phyloP scores from a whole-genome alignment of 192 early-diverging fungal species.

The Backusella morwellensis region DNA sequence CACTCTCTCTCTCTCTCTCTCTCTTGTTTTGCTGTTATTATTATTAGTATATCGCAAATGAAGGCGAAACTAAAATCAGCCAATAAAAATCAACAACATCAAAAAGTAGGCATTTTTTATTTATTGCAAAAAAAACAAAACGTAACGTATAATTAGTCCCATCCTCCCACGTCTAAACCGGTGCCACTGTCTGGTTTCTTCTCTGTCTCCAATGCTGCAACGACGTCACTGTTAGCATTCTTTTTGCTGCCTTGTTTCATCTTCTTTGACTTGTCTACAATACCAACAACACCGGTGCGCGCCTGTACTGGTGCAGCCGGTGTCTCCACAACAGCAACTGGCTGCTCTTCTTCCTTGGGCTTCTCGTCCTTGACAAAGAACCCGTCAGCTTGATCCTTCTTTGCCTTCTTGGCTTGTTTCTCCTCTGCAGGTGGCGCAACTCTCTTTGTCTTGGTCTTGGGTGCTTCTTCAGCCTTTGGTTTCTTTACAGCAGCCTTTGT shows the following conservation, averaged over 20 bases:
- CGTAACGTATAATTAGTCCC: constrained; percentile 15
- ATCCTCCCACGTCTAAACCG: constrained; percentile 23
- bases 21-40: not conserved
- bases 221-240: constrained; percentile 10
- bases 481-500: constrained; percentile 21
- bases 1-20: too few relatives aligned
- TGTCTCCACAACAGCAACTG: not conserved
- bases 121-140: not conserved
- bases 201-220: constrained; percentile 14
- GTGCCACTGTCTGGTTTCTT: constrained; percentile 14
- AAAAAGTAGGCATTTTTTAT: not conserved
- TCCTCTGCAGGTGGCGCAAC: constrained; percentile 15
- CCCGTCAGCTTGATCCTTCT: constrained; percentile 33
- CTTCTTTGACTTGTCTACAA: constrained; percentile 27
- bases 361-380: constrained; percentile 37
- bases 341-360: constrained; percentile 8
- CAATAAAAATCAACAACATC: not conserved
- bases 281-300: constrained; percentile 21
- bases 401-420: constrained; percentile 17
- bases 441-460: not conserved
- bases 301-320: not conserved
- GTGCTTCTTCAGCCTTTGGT: not conserved
- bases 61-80: not conserved
- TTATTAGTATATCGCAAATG: not conserved
- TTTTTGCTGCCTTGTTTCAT: not conserved